Conservation (phyloP, 345 rosid genomes). For the Eucalyptus pauciflora region DNA sequence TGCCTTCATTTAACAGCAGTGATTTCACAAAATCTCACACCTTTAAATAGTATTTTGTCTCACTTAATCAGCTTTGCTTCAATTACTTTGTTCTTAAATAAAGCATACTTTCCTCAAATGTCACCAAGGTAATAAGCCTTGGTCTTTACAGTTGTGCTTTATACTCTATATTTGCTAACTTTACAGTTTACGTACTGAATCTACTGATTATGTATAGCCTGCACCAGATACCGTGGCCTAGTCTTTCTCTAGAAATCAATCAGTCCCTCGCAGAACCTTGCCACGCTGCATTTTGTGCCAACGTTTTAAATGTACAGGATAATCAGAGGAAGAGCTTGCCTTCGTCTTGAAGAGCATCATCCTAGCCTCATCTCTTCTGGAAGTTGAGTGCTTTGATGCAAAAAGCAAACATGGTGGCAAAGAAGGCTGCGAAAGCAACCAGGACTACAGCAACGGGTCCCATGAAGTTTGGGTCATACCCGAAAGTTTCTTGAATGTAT, state of each 20-base stretch:
- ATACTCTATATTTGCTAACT: background rate
- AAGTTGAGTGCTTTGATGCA: constrained; percentile 77
- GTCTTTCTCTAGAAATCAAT: background rate
- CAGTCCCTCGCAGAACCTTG: background rate
- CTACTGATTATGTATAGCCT: background rate
- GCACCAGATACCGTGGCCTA: background rate
- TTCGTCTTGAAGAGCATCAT: background rate
- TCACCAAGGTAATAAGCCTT: background rate
- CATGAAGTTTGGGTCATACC: constrained; percentile 53
- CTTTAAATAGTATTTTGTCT: background rate
- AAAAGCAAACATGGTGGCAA: constrained; percentile 60
- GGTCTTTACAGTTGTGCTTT: background rate
- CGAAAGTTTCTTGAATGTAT: constrained; percentile 38
- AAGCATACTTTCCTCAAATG: background rate
- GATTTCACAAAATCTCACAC: too few species aligned
- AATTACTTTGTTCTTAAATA: background rate
- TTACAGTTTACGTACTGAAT: background rate
- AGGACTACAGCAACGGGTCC: constrained; percentile 50
- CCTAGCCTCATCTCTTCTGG: constrained; percentile 38
- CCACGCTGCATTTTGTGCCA: background rate
- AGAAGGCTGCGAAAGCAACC: constrained; percentile 50
- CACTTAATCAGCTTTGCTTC: background rate
- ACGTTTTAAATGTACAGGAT: background rate
- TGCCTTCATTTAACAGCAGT: too few species aligned
- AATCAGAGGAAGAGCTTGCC: background rate